Evolutionary conservation across 164 flowering plant genomes (phyloP).

Genomic region (Malania oleifera): DNA sequence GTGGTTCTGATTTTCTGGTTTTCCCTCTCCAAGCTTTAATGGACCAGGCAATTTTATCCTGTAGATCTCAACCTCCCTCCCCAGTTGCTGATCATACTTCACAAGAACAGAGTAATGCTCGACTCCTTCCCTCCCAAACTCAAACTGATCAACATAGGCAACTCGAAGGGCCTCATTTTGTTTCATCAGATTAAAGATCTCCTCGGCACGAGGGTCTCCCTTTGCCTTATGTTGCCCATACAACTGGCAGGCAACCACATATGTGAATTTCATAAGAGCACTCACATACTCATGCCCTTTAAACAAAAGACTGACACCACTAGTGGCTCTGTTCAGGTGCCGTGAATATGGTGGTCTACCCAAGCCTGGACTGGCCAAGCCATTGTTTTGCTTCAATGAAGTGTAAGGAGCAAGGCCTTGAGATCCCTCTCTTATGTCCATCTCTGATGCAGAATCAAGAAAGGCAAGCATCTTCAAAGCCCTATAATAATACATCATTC

Average conservation of each 20-base stretch:
- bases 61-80: conserved; percentile 82
- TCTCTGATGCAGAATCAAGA: conserved; percentile 89
- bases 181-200: conserved; percentile 70
- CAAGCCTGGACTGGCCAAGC: conserved; percentile 25
- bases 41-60: conserved; percentile 86
- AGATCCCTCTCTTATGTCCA: conserved; percentile 69
- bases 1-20: conserved; percentile 97
- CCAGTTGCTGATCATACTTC: conserved; percentile 66
- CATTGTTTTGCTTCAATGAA: conserved; percentile 27
- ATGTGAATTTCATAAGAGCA: conserved; percentile 85
- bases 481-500: conserved; percentile 96
- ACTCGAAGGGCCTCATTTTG: conserved; percentile 87
- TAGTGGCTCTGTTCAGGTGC: conserved; percentile 38
- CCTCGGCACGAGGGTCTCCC: conserved; percentile 69
- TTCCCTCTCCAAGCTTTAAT: conserved; percentile 86
- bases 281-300: conserved; percentile 71
- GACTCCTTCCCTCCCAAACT: conserved; percentile 51
- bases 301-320: conserved; percentile 52
- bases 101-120: conserved; percentile 88
- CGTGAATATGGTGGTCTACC: conserved; percentile 23
- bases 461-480: conserved; percentile 85
- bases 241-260: conserved; percentile 84
- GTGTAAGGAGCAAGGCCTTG: conserved; percentile 43
- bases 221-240: conserved; percentile 80
- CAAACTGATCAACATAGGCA: conserved; percentile 87